Conservation (phyloP, 2,329 filamentous ascomycete genomes). For the Exophiala phaeomuriformis region DNA sequence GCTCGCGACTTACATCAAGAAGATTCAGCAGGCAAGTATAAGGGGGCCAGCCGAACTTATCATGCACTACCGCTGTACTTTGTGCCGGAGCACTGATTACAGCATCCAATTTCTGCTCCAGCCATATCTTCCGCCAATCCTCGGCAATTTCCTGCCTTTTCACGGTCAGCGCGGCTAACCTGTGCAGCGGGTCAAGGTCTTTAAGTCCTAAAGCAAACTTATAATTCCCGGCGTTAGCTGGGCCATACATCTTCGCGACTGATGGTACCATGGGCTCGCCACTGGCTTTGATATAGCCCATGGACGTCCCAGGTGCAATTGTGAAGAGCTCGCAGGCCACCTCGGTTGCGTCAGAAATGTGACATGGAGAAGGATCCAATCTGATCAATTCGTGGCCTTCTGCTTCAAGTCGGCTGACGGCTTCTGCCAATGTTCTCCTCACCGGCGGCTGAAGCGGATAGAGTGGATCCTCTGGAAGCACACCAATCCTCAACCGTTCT, state of each 20-base stretch:
- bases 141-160: slow-evolving; percentile 33
- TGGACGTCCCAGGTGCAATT: slow-evolving; percentile 20
- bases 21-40: slow-evolving; percentile 49
- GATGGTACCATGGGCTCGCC: slow-evolving; percentile 29
- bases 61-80: slow-evolving; percentile 46
- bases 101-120: slow-evolving; percentile 43
- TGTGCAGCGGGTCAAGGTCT: slow-evolving; percentile 34
- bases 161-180: slow-evolving; percentile 39
- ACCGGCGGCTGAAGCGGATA: slow-evolving; percentile 49
- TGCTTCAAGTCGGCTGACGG: slow-evolving; percentile 45
- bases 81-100: slow-evolving; percentile 46
- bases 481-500: slow-evolving; percentile 40
- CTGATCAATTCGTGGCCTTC: slow-evolving; percentile 43
- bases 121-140: slow-evolving; percentile 39
- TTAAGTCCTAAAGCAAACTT: slow-evolving; percentile 28
- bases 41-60: slow-evolving; percentile 31
- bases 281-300: slow-evolving; percentile 21
- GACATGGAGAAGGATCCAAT: slow-evolving; percentile 13
- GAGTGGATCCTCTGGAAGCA: slow-evolving; percentile 42
- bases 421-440: slow-evolving; percentile 40
- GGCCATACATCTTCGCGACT: slow-evolving; percentile 5
- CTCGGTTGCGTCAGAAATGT: slow-evolving; percentile 19
- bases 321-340: slow-evolving; percentile 27
- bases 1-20: slow-evolving; percentile 41
- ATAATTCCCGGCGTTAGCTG: slow-evolving; percentile 12